Evolutionary conservation across 2,329 filamentous ascomycete genomes (phyloP).

Genomic region (Colletotrichum karsti): DNA sequence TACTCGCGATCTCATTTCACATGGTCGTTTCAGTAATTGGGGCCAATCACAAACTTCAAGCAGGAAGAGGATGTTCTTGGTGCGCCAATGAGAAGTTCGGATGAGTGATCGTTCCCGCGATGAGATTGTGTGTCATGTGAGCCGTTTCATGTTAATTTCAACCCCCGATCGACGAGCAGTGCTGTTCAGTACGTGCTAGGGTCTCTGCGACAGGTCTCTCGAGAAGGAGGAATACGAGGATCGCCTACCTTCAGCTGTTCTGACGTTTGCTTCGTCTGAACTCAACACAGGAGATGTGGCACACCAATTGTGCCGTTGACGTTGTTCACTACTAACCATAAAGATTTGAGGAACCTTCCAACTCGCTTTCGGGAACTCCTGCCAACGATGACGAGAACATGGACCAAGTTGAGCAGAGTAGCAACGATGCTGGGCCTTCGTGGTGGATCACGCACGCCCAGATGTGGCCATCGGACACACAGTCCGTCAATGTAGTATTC

Average conservation of each 20-base stretch:
- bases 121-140: neutral
- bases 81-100: neutral
- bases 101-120: neutral
- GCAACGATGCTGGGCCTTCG: neutral
- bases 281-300: too few species aligned
- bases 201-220: neutral
- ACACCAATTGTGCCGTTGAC: too few species aligned
- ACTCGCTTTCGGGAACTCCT: too few species aligned
- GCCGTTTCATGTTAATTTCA: slow-evolving; percentile 1
- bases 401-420: too few species aligned
- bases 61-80: neutral
- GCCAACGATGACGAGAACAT: too few species aligned
- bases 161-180: neutral
- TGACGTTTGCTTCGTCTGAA: too few species aligned
- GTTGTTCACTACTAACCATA: too few species aligned
- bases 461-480: neutral
- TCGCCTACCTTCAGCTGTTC: too few species aligned
- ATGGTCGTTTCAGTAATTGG: too few species aligned
- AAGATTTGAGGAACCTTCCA: too few species aligned
- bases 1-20: neutral
- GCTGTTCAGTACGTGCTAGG: neutral
- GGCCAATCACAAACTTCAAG: neutral
- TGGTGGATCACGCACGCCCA: neutral
- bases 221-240: neutral
- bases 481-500: neutral